Evolutionary conservation across 164 flowering plant species (phyloP).

Genomic region (Hamamelis virginiana): DNA sequence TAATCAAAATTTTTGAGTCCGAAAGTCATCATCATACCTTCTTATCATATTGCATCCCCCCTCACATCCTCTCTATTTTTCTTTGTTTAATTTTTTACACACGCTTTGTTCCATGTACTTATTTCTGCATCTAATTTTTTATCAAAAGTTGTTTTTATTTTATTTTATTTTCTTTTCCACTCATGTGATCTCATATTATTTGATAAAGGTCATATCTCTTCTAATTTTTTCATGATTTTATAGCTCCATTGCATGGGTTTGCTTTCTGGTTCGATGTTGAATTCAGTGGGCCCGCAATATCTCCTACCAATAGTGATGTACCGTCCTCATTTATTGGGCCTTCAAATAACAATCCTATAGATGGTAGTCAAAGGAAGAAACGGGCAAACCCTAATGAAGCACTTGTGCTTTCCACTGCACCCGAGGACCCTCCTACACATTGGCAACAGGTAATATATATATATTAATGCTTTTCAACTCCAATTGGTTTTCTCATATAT

Average conservation of each 20-base stretch:
- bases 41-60: no score
- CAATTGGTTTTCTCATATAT: no score
- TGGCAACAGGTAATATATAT: constrained; percentile 82
- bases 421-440: constrained; percentile 95
- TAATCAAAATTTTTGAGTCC: no score
- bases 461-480: no score
- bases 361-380: constrained; percentile 52
- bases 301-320: constrained; percentile 26
- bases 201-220: not conserved
- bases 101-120: not conserved
- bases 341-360: constrained; percentile 26
- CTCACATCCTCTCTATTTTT: no score
- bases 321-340: constrained; percentile 22
- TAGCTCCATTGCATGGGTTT: constrained; percentile 96
- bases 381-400: constrained; percentile 64
- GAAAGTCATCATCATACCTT: no score
- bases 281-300: constrained; percentile 50
- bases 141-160: not conserved
- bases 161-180: not conserved
- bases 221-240: constrained; percentile 9
- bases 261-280: constrained; percentile 99
- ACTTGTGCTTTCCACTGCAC: constrained; percentile 87
- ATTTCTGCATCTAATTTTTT: not conserved
- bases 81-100: not conserved
- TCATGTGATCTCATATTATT: not conserved